Conservation (phyloP, 768 basidiomycete genomes). For the Kockovaella imperatae region DNA sequence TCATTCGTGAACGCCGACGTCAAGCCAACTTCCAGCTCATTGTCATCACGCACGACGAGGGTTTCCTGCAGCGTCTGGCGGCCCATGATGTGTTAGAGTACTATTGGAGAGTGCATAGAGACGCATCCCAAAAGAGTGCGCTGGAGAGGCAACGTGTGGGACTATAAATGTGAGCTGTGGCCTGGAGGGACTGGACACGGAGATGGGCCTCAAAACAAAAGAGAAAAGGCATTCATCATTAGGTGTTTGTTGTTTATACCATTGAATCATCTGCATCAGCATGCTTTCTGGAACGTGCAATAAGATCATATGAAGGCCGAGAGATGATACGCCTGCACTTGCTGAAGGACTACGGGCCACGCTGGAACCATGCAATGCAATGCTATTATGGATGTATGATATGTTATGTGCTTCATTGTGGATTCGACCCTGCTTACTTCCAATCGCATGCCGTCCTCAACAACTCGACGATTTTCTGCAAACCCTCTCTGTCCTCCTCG, state of each 20-base stretch:
- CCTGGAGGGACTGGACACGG: background rate
- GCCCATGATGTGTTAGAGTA: conserved; percentile 89
- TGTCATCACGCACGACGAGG: conserved; percentile 79
- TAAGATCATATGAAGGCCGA: too few relatives aligned
- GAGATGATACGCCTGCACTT: too few relatives aligned
- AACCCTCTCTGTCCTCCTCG: conserved; percentile 65
- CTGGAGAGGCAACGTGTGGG: conserved; percentile 39
- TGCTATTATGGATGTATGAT: too few relatives aligned
- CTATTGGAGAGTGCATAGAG: conserved; percentile 61
- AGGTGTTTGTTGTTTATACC: too few relatives aligned
- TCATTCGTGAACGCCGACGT: conserved; percentile 83
- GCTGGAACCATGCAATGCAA: too few relatives aligned
- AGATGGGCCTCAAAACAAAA: too few relatives aligned
- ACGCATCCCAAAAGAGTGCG: conserved; percentile 62
- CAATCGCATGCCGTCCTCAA: conserved; percentile 48
- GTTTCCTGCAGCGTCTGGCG: conserved; percentile 81
- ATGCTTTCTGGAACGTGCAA: too few relatives aligned
- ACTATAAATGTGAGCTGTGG: background rate
- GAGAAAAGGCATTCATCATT: too few relatives aligned
- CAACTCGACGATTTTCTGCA: conserved; percentile 63
- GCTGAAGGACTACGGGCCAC: too few relatives aligned
- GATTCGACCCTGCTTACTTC: conserved; percentile 1
- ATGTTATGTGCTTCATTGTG: too few relatives aligned
- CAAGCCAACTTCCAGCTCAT: conserved; percentile 93
- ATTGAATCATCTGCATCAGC: too few relatives aligned